A percentile compares a stretch with the other conserved stretches of the same genome.
Evolutionary conservation across 441 rosid species (phyloP).

Genomic region (Bocquillonia castaneifolia): DNA sequence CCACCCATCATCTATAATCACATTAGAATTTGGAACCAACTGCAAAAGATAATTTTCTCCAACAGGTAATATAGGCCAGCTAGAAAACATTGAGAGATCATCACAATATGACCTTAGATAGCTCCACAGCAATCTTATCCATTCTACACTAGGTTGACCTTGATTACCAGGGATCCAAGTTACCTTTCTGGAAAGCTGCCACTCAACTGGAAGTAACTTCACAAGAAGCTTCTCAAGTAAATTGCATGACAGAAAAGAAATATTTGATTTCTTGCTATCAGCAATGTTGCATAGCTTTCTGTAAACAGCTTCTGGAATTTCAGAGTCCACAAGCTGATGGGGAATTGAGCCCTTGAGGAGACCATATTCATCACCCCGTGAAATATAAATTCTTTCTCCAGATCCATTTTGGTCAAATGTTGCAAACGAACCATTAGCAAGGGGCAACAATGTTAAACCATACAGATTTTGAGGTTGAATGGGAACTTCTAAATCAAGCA

Average conservation of each 20-base stretch:
- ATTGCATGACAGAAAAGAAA: slow-evolving; percentile 72
- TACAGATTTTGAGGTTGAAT: slow-evolving; percentile 46
- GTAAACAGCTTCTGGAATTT: slow-evolving; percentile 61
- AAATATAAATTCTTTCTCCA: slow-evolving; percentile 79
- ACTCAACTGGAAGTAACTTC: slow-evolving; percentile 84
- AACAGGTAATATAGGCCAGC: slow-evolving; percentile 97
- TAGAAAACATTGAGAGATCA: slow-evolving; percentile 81
- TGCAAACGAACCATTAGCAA: slow-evolving; percentile 84
- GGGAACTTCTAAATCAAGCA: slow-evolving; percentile 64
- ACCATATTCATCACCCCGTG: slow-evolving; percentile 64
- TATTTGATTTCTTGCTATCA: slow-evolving; percentile 64
- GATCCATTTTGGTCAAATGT: slow-evolving; percentile 67
- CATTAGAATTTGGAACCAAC: slow-evolving; percentile 70
- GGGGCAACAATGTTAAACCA: slow-evolving; percentile 88
- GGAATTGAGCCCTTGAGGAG: slow-evolving; percentile 86
- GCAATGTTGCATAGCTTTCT: slow-evolving; percentile 71
- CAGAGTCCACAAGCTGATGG: slow-evolving; percentile 66
- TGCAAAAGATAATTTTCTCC: slow-evolving; percentile 64
- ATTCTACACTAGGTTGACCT: slow-evolving; percentile 81
- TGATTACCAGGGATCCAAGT: slow-evolving; percentile 77
- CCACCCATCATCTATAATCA: slow-evolving; percentile 85
- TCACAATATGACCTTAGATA: slow-evolving; percentile 76
- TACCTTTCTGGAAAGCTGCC: slow-evolving; percentile 76
- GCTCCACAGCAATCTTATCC: slow-evolving; percentile 81
- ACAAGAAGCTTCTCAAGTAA: slow-evolving; percentile 85